Evolutionary conservation across 176 grass and related monocot species (phyloP).

Genomic region (Zoysia japonica): DNA sequence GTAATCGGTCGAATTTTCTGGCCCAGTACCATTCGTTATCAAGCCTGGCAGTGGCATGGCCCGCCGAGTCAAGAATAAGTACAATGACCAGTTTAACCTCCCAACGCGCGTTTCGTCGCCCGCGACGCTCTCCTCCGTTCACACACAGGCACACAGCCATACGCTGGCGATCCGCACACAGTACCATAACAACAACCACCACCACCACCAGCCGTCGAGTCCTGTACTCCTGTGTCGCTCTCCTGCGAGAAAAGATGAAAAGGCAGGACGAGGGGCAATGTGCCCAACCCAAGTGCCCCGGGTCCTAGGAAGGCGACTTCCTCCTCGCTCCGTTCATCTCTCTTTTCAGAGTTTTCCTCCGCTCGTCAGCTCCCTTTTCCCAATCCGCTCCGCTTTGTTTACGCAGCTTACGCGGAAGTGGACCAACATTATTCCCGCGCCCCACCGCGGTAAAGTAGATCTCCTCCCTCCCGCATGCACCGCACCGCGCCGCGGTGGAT

Average conservation of each 20-base stretch:
- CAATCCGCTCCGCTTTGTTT: not conserved
- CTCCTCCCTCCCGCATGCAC: constrained; percentile 15
- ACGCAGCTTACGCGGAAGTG: constrained; percentile 13
- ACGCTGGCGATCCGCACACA: not conserved
- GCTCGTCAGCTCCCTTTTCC: not conserved
- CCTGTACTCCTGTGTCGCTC: not conserved
- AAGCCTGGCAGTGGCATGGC: not conserved
- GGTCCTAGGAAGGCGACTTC: constrained; percentile 16
- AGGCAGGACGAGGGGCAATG: not conserved
- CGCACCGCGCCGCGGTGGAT: constrained; percentile 2
- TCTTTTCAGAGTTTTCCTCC: constrained; percentile 7
- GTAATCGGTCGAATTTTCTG: no score
- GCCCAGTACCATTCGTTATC: no score
- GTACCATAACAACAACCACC: not conserved
- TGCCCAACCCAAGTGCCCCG: not conserved
- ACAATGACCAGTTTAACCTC: not conserved
- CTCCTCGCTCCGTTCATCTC: not conserved
- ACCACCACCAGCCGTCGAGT: not conserved
- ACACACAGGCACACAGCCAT: not conserved
- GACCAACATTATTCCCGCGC: constrained; percentile 34
- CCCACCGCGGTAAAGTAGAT: not conserved
- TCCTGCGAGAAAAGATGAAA: not conserved
- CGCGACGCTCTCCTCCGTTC: not conserved
- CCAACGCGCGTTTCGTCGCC: not conserved
- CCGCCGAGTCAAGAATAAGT: not conserved